Evolutionary conservation across 73 alveolate genomes (phyloP), one percentile per base, ranked within the genome.

Genomic region (Paramecium octaurelia): DNA sequence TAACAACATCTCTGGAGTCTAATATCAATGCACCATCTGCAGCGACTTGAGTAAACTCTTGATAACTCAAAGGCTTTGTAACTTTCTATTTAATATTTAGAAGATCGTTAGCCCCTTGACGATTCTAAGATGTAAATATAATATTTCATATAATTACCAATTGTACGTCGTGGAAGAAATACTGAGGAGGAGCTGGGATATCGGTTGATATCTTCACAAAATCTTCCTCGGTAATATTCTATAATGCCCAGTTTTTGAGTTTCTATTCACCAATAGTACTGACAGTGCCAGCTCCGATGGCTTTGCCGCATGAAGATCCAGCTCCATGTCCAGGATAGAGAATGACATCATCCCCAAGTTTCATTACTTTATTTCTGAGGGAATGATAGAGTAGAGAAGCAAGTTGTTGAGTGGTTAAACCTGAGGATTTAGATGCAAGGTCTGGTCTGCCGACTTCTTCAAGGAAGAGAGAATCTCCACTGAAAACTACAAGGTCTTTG

Each of bases 261-360:
- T 70, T 46, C 69, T 92, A 58, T 24, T 80, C 85, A 12, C 92
- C 95, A 10, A 92, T 38, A 18, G 95, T 92, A 60, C 92, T 48
- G 12, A 24, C 50, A 21, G 94, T 89, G 14, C 94, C 94, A 16
- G 86, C 94, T 9, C 92, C 86, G 16, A 89, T 89, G 40, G 86
- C 70, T 43, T 89, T 89, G 4, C 96, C 98, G n/a, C 95, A 86
- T 46, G 96, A 85, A n/a, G 97, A 93, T 21, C 95, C 98, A 1
- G 96, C 96, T 21, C 98, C 98, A 46, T 95, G 98, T n/a, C 98
- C 98, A 10, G 98, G 96, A 44, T 93, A 92, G 18, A 95, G 96
- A 4, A 93, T 77, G 38, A 94, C 95, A 43, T 95, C 97, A 48
- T 94, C 97, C 43, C 73, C 92, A 34, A 94, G 93, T 31, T 92